A percentile compares a stretch with the other conserved stretches of the same genome.
These are phyloP conservation scores for Podospora appendiculata DNA, from an alignment of 495 filamentous ascomycete species.

Conservation along the genomic window DNA sequence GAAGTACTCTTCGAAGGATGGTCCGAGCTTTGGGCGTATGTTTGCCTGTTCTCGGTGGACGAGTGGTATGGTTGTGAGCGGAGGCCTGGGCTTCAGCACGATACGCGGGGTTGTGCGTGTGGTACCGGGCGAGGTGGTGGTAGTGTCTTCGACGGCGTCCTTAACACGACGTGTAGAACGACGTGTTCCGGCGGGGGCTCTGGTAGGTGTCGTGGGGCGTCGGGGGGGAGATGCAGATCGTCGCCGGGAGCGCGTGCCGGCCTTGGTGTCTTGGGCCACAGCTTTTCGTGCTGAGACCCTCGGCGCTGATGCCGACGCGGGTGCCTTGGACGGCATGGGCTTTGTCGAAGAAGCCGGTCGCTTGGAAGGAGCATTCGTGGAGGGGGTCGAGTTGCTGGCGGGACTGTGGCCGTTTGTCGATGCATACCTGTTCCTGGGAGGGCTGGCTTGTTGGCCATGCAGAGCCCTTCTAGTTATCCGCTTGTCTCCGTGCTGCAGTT, in stretches of 20 bases:
- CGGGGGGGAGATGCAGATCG: conserved; percentile 26
- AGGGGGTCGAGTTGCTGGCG: conserved; percentile 6
- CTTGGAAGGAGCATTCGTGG: conserved; percentile 7
- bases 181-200: conserved; percentile 28
- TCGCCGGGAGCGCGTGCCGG: conserved; percentile 22
- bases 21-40: conserved; percentile 35
- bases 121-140: conserved; percentile 10
- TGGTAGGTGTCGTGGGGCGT: conserved; percentile 24
- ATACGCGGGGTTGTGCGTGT: conserved; percentile 29
- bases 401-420: conserved; percentile 11
- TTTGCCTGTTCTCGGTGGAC: conserved; percentile 47
- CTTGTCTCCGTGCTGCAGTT: conserved; percentile 60
- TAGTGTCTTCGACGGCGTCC: conserved; percentile 20
- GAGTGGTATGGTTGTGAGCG: conserved; percentile 36
- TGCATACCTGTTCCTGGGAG: conserved; percentile 10
- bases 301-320: conserved; percentile 6
- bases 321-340: conserved; percentile 4
- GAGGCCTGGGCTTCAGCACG: conserved; percentile 32
- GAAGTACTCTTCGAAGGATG: conserved; percentile 47
- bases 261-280: conserved; percentile 12
- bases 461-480: conserved; percentile 39
- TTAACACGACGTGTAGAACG: conserved; percentile 26
- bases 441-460: conserved; percentile 21
- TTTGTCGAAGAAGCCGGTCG: conserved; percentile 13
- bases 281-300: conserved; percentile 14